Conservation (phyloP, 1,284 basidiomycete species). For the Ustilago crameri region DNA sequence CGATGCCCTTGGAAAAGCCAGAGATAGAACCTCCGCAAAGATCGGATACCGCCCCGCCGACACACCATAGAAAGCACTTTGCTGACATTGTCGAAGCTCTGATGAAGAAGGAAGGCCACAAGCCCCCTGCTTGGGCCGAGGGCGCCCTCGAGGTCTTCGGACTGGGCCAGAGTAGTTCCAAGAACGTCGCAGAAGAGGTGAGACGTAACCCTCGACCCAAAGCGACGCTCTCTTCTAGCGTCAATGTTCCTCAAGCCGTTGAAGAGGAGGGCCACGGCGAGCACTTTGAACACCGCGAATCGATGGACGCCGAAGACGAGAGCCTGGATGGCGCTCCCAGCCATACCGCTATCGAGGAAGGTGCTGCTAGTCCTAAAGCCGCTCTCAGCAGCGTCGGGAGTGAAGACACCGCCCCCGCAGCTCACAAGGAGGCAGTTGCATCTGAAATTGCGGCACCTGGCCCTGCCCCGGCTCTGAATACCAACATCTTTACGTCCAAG, state of each 20-base stretch:
- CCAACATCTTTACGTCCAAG: slow-evolving; percentile 9
- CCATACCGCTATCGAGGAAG: slow-evolving; percentile 35
- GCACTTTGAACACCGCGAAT: slow-evolving; percentile 5
- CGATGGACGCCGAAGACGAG: slow-evolving; percentile 31
- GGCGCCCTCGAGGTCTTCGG: slow-evolving; percentile 63
- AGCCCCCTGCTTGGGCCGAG: slow-evolving; percentile 60
- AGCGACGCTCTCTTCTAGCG: slow-evolving; percentile 27
- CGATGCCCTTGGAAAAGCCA: slow-evolving; percentile 11
- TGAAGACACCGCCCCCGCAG: slow-evolving; percentile 6
- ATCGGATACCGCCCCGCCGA: background rate
- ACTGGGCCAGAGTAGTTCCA: slow-evolving; percentile 54
- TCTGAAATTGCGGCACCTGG: background rate
- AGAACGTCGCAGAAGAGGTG: slow-evolving; percentile 60
- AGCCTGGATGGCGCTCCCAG: slow-evolving; percentile 21
- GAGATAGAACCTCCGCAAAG: slow-evolving; percentile 5
- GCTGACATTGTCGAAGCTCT: slow-evolving; percentile 60
- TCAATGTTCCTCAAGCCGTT: slow-evolving; percentile 52
- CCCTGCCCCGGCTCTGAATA: slow-evolving; percentile 24
- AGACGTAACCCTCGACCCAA: slow-evolving; percentile 49
- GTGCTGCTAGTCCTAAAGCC: slow-evolving; percentile 8
- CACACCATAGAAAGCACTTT: slow-evolving; percentile 45
- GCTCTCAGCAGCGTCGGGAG: slow-evolving; percentile 19
- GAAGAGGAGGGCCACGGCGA: slow-evolving; percentile 46
- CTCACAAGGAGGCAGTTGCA: background rate
- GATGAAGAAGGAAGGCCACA: slow-evolving; percentile 63